These are phyloP conservation scores for Closterium sp. DNA, from an alignment of 139 green algal genomes.

Conservation along the genomic window DNA sequence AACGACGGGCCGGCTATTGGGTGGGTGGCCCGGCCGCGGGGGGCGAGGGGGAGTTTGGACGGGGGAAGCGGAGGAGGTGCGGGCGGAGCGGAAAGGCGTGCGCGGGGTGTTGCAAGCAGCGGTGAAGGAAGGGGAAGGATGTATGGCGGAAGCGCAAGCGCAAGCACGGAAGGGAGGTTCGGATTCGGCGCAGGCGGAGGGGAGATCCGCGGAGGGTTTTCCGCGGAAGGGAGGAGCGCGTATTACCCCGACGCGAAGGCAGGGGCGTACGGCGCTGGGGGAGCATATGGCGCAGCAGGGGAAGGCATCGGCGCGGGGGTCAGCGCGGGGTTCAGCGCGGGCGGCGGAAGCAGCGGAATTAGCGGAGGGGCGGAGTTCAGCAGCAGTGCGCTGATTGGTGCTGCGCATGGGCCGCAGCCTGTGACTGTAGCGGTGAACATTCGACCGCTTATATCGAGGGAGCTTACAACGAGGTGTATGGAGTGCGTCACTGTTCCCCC, in stretches of 20 bases:
- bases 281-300: background rate
- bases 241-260: background rate
- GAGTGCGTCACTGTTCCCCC: background rate
- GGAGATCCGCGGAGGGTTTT: background rate
- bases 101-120: background rate
- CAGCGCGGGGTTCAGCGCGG: background rate
- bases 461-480: background rate
- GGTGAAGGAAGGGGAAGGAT: conserved; percentile 1
- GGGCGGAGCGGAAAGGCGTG: background rate
- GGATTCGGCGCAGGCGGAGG: conserved; percentile 8
- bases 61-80: background rate
- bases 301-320: background rate
- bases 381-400: background rate
- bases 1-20: background rate
- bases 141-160: background rate
- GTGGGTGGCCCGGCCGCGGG: background rate
- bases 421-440: background rate
- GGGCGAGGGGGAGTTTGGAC: background rate
- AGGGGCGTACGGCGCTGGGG: background rate
- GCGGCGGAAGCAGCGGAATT: background rate
- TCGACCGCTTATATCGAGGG: background rate
- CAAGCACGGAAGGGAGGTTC: background rate
- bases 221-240: background rate
- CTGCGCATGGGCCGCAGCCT: background rate
- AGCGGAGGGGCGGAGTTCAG: background rate